Evolutionary conservation across 2,329 filamentous ascomycete genomes (phyloP).

Genomic region (Bipolaris gigantea): DNA sequence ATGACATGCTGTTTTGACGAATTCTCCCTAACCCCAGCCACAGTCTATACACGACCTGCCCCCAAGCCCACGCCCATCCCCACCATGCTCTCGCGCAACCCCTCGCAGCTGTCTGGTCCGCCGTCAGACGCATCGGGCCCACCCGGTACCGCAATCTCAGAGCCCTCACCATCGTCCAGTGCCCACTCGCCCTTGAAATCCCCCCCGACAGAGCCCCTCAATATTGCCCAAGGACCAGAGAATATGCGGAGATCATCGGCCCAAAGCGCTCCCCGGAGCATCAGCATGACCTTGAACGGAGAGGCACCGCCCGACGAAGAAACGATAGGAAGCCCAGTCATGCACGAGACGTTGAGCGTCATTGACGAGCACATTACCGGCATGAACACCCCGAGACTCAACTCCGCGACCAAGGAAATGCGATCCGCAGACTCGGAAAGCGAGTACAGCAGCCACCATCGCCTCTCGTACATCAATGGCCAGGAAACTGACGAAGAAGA

Average conservation of each 20-base stretch:
- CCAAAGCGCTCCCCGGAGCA: conserved; percentile 32
- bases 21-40: neutral
- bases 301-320: conserved; percentile 45
- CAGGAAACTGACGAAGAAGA: conserved; percentile 96
- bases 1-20: no score
- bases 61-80: conserved; percentile 51
- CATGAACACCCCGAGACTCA: conserved; percentile 65
- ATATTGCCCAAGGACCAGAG: conserved; percentile 22
- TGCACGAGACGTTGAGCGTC: conserved; percentile 92
- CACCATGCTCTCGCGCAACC: conserved; percentile 34
- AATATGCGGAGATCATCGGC: conserved; percentile 23
- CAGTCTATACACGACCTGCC: conserved; percentile 65
- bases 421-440: conserved; percentile 75
- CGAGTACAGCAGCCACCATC: conserved; percentile 82
- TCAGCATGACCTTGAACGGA: conserved; percentile 42
- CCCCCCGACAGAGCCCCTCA: conserved; percentile 33
- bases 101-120: conserved; percentile 29
- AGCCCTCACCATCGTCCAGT: conserved; percentile 19
- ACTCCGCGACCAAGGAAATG: conserved; percentile 55
- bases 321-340: conserved; percentile 69
- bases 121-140: conserved; percentile 12
- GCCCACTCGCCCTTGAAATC: conserved; percentile 23
- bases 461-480: conserved; percentile 88
- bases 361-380: conserved; percentile 97
- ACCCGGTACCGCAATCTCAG: conserved; percentile 24